Evolutionary conservation across 768 basidiomycete species (phyloP).

Genomic region (Psilocybe cubensis): DNA sequence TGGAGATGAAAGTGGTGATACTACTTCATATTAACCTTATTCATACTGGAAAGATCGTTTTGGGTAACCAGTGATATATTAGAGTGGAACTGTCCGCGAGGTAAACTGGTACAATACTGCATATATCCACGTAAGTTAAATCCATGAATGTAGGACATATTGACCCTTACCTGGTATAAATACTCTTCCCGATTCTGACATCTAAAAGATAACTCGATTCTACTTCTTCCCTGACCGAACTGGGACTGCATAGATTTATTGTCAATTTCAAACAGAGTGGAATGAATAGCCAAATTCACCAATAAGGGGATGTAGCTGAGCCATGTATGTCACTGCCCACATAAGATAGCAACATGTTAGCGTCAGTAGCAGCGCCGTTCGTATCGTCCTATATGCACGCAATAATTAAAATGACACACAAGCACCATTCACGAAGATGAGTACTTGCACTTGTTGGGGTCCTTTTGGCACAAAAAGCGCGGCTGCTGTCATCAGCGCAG

Average conservation of each 20-base stretch:
- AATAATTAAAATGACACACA: too few relatives aligned
- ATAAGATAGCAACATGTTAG: slow-evolving; percentile 88
- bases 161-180: slow-evolving; percentile 37
- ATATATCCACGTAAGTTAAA: background rate
- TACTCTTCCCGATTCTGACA: slow-evolving; percentile 15
- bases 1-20: slow-evolving; percentile 46
- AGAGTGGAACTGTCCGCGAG: slow-evolving; percentile 23
- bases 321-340: slow-evolving; percentile 98
- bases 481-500: slow-evolving; percentile 63
- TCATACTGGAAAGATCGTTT: background rate
- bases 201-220: slow-evolving; percentile 1
- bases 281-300: slow-evolving; percentile 51
- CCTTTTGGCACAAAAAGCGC: slow-evolving; percentile 85
- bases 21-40: slow-evolving; percentile 26
- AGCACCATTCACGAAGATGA: background rate
- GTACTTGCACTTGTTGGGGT: slow-evolving; percentile 83
- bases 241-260: slow-evolving; percentile 19
- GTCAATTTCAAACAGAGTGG: background rate
- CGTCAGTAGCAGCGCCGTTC: slow-evolving; percentile 78
- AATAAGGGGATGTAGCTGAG: slow-evolving; percentile 90
- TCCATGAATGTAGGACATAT: background rate
- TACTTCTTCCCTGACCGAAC: slow-evolving; percentile 22
- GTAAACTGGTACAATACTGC: slow-evolving; percentile 34
- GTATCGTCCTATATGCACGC: slow-evolving; percentile 77
- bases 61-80: slow-evolving; percentile 17